Base-by-base conservation (phyloP, 306 rosid species). In the Notholithocarpus densiflorus region DNA sequence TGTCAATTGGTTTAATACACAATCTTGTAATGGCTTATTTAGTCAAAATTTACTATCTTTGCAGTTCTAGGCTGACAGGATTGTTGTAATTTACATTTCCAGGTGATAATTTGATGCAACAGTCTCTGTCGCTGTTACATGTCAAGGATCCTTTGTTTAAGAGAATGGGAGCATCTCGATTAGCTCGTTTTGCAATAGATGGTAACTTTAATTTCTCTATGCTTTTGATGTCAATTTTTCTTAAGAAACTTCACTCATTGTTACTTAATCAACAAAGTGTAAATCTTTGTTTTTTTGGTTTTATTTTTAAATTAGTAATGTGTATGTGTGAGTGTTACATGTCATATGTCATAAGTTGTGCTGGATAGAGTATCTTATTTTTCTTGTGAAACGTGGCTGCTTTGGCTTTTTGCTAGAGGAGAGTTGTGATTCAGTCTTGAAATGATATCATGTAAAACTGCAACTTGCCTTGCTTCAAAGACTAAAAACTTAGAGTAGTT, bases 131-230 rank as follows among this genome's bases (percentile, higher is more conserved):
- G 4, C 98, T 95, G 79, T 89, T 92, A 86, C 92, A 84, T 31
- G 92, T 95, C 79, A 91, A 89, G 89, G 98, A 95, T 82, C 98
- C 98, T 13, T 76, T 92, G 85, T 95, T 87, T 62, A 93, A 95
- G 89, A 89, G 98, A 78, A 91, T 93, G 94, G 98, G 98, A 80
- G 98, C 97, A 40, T 91, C 98, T 73, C 89, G 98, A 81, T 77
- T 92, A 66, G 82, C 96, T 74, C 97, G 97, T 69, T 91, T 93
- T 77, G 97, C 98, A 0, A 77, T 84, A 9, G 98, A 95, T 85
- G 98, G 97, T 92, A 82, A 78, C 5, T 69, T 70, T 2, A 21
- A 52, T 80, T 8, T 71, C 72, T 84, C 7, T 60, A 15, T 57
- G 14, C 75, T 21, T 73, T 53, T 48, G 23, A 32, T 34, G 13